Base-by-base conservation (phyloP, 768 basidiomycete species). In the Coprinellus aureogranulatus region DNA sequence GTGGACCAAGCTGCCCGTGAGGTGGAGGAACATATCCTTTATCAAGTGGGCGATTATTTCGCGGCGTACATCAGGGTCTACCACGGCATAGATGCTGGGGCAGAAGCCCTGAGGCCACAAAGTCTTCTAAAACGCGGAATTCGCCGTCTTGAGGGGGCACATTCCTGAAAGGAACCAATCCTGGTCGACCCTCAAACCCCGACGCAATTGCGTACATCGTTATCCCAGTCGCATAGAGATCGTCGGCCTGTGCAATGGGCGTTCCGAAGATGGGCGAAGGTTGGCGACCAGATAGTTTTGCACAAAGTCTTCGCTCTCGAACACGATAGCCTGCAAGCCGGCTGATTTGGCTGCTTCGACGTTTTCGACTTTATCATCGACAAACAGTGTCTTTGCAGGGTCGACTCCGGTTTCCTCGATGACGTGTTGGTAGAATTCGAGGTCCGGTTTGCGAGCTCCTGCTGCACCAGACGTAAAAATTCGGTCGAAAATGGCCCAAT, bases 361-460 rank as follows among this genome's bases (percentile, higher is more conserved):
- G 53, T 79, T 78, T 58, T 78, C 77, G 11, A 65, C 61, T 47
- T 73, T 72, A 64, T 78, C 77, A 49, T 80, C 79, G 23, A 80
- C 70, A 58, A 80, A 80, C 20, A 77, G 69, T 5, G 72, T 70
- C 0, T 65, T 65, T 0, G 52, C 39, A 1, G 78, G 75, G 48
- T 78, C 72, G 9, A 69, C 59, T 30, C 70, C 68, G n/a, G 69
- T 72, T n/a, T 71, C 63, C 22, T 63, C 62, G 8, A 80, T 59
- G 6, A 80, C 75, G 48, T 68, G 63, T 25, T 65, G 64, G 67
- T 71, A 80, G 58, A 76, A 75, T 1, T 67, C 67, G 18, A 74
- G 68, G 53, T 76, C 68, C 2, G 78, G 79, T 55, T 79, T 80
- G 41, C 78, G 72, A 64, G 72, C 71, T 5, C 77, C 72, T 1